Base-by-base conservation (phyloP, 192 early-diverging fungal genomes). In the Lobosporangium transversale region DNA sequence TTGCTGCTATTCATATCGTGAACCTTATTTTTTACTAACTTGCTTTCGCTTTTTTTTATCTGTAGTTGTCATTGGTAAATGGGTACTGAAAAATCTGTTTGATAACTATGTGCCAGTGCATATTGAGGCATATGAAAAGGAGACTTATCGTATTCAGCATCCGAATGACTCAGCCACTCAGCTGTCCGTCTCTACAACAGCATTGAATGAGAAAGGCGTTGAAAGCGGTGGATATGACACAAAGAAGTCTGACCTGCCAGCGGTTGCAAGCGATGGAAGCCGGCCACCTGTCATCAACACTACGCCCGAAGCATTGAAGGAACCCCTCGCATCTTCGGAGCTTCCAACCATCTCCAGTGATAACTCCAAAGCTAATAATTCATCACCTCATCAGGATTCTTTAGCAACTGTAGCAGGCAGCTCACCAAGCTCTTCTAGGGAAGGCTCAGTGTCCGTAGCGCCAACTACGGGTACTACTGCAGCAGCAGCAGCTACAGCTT, bases 31-130 rank as follows among this genome's bases (percentile, higher is more conserved):
- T n/a, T n/a, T n/a, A n/a, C n/a, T n/a, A n/a, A n/a, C n/a, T n/a
- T n/a, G n/a, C n/a, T n/a, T n/a, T n/a, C n/a, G n/a, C n/a, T n/a
- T n/a, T n/a, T n/a, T n/a, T n/a, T n/a, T n/a, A n/a, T n/a, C n/a
- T n/a, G 4, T 75, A 94, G 92, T 95, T 23, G 92, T 91, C 71
- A 70, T 95, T 1, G 94, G 93, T 32, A 90, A 89, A 76, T 94
- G 95, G 86, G 89, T 97, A 1, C 75, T 94, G 35, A 86, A 92
- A 3, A 87, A 93, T 27, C 80, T 94, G 11, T 87, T 98, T 80
- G 63, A 85, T 23, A 55, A 88, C 44, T 84, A 91, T 81, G 32
- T 83, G 31, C 48, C 66, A 32, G 79, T 84, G 58, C 47, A 85
- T 78, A 71, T 83, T 62, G 42, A 86, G 59, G 84, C 83, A 6